These are phyloP conservation scores for Dendrostoma leiphaemia DNA, from an alignment of 2,329 filamentous ascomycete species.

Conservation along the genomic window DNA sequence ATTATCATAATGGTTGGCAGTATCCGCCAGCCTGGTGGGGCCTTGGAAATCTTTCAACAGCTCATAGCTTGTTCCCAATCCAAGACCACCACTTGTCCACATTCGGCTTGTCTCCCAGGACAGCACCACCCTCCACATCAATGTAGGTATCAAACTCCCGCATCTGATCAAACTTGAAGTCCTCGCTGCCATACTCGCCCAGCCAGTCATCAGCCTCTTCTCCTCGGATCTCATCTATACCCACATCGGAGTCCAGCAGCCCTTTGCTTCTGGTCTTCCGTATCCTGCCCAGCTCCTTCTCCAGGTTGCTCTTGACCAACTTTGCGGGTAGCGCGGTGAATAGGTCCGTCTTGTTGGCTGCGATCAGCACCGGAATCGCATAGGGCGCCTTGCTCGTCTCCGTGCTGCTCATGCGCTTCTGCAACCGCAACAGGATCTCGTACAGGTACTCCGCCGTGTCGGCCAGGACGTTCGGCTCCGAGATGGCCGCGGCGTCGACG, in stretches of 20 bases:
- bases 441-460: conserved; percentile 83
- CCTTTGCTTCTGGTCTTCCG: conserved; percentile 76
- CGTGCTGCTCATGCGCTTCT: conserved; percentile 55
- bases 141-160: conserved; percentile 79
- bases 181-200: conserved; percentile 73
- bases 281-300: conserved; percentile 78
- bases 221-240: conserved; percentile 55
- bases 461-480: conserved; percentile 58
- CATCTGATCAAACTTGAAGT: conserved; percentile 80
- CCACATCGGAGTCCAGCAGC: conserved; percentile 77
- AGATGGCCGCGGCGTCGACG: conserved; percentile 76
- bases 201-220: conserved; percentile 83
- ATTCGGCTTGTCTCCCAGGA: conserved; percentile 62
- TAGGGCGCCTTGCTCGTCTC: conserved; percentile 49
- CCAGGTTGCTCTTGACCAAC: conserved; percentile 72
- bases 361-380: conserved; percentile 73
- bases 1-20: too few species aligned
- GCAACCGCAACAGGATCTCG: conserved; percentile 79
- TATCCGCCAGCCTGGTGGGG: background rate
- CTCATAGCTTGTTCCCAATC: conserved; percentile 76
- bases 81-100: conserved; percentile 87
- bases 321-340: conserved; percentile 85
- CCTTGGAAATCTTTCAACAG: too few species aligned
- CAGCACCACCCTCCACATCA: conserved; percentile 74
- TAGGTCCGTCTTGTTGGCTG: conserved; percentile 92